Percentiles rank a stretch among this genome's conserved stretches.
Evolutionary conservation across 306 rosid species (phyloP).

Genomic region (Potentilla sterilis): DNA sequence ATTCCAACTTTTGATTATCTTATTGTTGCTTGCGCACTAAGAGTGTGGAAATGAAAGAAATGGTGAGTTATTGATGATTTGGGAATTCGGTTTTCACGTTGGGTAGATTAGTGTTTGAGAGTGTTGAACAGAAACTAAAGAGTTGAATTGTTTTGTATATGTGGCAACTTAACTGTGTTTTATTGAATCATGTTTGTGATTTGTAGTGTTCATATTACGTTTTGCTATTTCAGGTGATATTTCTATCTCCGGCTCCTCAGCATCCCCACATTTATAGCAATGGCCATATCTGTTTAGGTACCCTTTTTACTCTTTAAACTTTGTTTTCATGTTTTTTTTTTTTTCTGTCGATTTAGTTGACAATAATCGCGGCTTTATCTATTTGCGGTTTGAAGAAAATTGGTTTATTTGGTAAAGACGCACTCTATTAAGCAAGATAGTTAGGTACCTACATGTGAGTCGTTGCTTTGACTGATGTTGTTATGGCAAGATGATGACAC

Average conservation of each 20-base stretch:
- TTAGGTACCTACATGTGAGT: background rate
- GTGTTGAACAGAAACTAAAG: background rate
- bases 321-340: background rate
- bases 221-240: constrained; percentile 58
- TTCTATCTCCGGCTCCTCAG: constrained; percentile 80
- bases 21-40: background rate
- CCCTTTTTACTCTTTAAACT: background rate
- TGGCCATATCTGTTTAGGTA: constrained; percentile 98
- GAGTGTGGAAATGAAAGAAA: background rate
- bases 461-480: background rate
- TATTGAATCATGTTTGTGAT: background rate
- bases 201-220: background rate
- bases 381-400: background rate
- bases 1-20: background rate
- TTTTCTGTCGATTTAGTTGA: background rate
- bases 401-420: background rate
- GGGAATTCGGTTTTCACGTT: background rate
- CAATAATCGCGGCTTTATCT: background rate
- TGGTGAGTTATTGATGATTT: background rate
- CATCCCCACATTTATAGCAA: constrained; percentile 99
- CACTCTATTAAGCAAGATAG: background rate
- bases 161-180: background rate
- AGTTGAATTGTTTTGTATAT: background rate
- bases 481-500: background rate
- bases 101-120: background rate